Conservation (phyloP, 2,329 filamentous ascomycete species). For the Achaetomium macrosporum region DNA sequence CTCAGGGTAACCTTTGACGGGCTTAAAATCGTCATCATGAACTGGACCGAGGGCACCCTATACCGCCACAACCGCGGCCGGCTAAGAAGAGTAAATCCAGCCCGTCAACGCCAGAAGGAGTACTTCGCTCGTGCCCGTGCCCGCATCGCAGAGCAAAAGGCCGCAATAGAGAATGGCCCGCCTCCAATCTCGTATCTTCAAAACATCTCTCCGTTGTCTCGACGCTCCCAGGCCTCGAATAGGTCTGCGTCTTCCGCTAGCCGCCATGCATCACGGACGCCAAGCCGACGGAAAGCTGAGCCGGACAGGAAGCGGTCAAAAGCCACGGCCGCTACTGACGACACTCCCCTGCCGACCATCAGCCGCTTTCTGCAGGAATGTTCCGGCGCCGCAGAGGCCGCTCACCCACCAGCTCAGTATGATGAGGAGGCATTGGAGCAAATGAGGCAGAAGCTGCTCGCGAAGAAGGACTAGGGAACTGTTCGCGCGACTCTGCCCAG, state of each 20-base stretch:
- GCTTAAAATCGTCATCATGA: constrained; percentile 33
- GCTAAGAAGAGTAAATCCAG: constrained; percentile 29
- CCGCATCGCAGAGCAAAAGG: constrained; percentile 25
- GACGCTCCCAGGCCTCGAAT: constrained; percentile 9
- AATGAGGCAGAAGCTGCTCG: constrained; percentile 20
- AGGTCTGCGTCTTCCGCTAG: constrained; percentile 17
- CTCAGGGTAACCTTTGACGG: too few species aligned
- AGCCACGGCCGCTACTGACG: neutral
- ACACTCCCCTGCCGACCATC: constrained; percentile 13
- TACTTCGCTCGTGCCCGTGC: constrained; percentile 42
- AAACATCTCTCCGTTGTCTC: constrained; percentile 1
- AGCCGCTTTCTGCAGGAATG: constrained; percentile 16
- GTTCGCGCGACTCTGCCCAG: constrained; percentile 12
- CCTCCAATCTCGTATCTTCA: constrained; percentile 28
- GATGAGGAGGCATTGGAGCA: constrained; percentile 14
- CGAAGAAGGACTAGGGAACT: constrained; percentile 16
- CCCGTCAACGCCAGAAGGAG: constrained; percentile 38
- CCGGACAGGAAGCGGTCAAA: constrained; percentile 1
- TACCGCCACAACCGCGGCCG: constrained; percentile 36
- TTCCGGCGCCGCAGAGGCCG: neutral
- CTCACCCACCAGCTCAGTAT: neutral
- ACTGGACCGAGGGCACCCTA: constrained; percentile 45
- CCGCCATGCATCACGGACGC: neutral
- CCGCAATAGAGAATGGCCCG: constrained; percentile 28
- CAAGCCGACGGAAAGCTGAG: neutral